Base-by-base conservation (phyloP, 129 eudicot species). In the Escallonia rubra region DNA sequence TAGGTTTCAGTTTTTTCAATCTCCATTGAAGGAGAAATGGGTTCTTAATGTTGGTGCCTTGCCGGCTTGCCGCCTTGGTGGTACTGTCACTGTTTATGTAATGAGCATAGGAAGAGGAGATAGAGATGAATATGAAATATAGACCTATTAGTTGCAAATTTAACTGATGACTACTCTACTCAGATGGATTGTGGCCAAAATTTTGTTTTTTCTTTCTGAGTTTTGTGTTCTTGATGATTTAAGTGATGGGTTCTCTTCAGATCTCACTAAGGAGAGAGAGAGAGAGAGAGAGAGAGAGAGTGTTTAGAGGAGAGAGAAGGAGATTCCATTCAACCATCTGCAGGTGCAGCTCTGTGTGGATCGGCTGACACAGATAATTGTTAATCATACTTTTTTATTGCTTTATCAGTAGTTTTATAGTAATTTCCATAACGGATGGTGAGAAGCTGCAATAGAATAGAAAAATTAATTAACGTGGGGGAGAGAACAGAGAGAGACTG, bases 331-430 rank as follows among this genome's bases (percentile, higher is more conserved):
- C 76, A 77, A 67, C 70, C 66, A 63, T 66, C 34, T 61, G 83
- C 89, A 73, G 77, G 69, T 79, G 82, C 73, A 78, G 83, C 49
- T 72, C 73, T 76, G 72, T 82, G 80, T 79, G 79, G 83, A 83
- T 86, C 88, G 78, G 75, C 93, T 79, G 85, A 86, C 87, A 81
- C 79, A 42, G 54, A 48, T 51, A 16, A 70, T 41, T 79, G 7
- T 78, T 70, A 16, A 9, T 69, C 6, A 68, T 43, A 48, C 48
- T 15, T 59, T 40, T 4, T 42, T n/a, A 5, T 52, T 43, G 52
- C 4, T 7, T 6, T 16, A 62, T 4, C 11, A 6, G 10, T 59
- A 44, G 39, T 49, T 56, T 56, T n/a, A 11, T 15, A 13, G 23
- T 51, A 51, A 13, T 51, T 51, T 51, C 5, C n/a, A 10, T 9